Conservation (phyloP, 345 rosid species). For the Corchorus olitorius region DNA sequence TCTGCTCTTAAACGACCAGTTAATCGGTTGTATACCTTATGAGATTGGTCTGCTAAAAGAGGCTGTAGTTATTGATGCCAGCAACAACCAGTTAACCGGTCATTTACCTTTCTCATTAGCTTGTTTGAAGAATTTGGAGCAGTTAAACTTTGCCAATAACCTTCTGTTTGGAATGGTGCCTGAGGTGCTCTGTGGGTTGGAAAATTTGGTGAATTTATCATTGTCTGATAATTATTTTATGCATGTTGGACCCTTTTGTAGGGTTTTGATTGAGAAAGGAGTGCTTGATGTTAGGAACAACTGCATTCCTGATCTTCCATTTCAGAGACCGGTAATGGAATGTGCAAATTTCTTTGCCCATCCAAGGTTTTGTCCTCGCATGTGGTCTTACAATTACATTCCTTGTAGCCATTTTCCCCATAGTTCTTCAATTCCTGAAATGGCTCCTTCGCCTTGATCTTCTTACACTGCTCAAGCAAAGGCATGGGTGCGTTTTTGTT, state of each 20-base stretch:
- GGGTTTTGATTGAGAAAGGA: constrained; percentile 51
- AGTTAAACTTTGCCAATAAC: constrained; percentile 71
- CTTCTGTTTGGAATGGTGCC: constrained; percentile 68
- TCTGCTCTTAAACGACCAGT: constrained; percentile 61
- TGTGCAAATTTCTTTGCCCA: constrained; percentile 57
- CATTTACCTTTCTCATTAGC: constrained; percentile 40
- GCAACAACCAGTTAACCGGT: constrained; percentile 64
- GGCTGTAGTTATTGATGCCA: constrained; percentile 60
- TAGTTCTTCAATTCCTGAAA: constrained; percentile 8
- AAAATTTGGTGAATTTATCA: constrained; percentile 56
- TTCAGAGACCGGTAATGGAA: constrained; percentile 60
- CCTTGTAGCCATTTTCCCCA: not conserved
- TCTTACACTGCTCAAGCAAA: not conserved
- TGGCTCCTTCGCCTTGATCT: constrained; percentile 20
- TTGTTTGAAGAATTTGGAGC: constrained; percentile 67
- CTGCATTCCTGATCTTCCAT: constrained; percentile 73
- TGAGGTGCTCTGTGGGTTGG: constrained; percentile 55
- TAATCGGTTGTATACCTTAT: constrained; percentile 75
- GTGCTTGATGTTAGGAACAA: constrained; percentile 68
- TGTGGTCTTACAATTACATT: constrained; percentile 23
- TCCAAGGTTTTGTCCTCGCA: constrained; percentile 54
- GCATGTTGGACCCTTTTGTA: constrained; percentile 61
- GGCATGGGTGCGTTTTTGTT: not conserved
- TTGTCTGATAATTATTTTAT: constrained; percentile 71
- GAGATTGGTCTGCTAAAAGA: constrained; percentile 64